Percentiles rank a stretch among this genome's conserved stretches.
Conservation (phyloP, 352 stramenopile species). For the Phytophthora brassicae region DNA sequence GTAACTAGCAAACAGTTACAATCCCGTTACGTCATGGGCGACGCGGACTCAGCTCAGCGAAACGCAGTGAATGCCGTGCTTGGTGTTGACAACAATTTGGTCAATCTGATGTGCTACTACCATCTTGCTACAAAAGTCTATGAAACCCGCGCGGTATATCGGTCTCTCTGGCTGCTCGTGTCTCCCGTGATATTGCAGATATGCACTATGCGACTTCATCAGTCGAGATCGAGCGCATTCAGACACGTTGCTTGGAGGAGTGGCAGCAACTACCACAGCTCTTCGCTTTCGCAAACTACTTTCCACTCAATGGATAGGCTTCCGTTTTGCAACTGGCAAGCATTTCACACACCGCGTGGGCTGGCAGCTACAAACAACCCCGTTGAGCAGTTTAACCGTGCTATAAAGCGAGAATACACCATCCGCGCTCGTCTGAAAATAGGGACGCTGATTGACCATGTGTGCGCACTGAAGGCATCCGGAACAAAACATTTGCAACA, state of each 20-base stretch:
- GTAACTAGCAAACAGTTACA: not conserved
- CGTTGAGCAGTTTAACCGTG: constrained; percentile 9
- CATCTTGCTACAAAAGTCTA: not conserved
- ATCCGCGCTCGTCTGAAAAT: not conserved
- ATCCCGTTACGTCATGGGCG: not conserved
- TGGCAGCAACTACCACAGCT: not conserved
- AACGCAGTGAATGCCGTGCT: not conserved
- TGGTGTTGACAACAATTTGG: not conserved
- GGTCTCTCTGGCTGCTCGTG: not conserved
- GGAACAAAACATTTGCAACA: not conserved
- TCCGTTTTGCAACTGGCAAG: not conserved
- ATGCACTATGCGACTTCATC: not conserved
- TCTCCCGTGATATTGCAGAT: not conserved
- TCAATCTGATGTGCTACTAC: not conserved
- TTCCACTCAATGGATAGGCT: not conserved
- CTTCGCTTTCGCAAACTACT: not conserved
- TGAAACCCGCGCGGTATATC: not conserved
- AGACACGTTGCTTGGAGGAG: not conserved
- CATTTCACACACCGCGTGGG: not conserved
- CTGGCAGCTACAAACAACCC: constrained; percentile 3
- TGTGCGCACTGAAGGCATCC: not conserved
- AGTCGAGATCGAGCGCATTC: not conserved
- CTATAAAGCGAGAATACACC: too few relatives aligned
- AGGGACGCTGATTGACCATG: not conserved
- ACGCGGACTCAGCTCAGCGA: not conserved